Percentiles rank a stretch among this genome's conserved stretches.
Conservation (phyloP, 352 stramenopile genomes). For the Globisporangium megalacanthum region DNA sequence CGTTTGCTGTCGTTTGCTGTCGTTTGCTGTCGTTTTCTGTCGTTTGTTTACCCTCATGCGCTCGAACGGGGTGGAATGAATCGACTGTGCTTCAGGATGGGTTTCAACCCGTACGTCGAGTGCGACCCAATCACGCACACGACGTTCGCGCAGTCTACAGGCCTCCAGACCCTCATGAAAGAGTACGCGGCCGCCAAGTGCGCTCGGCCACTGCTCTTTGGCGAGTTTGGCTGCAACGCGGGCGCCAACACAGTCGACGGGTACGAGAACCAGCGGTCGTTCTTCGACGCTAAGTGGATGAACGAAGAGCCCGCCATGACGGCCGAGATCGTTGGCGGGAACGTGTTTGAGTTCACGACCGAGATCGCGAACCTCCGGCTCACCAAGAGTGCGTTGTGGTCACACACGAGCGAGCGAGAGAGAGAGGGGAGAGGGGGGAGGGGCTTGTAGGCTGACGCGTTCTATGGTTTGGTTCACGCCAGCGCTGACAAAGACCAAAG, state of each 20-base stretch:
- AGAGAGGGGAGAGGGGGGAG: too few relatives aligned
- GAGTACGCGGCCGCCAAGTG: slow-evolving; percentile 34
- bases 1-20: too few relatives aligned
- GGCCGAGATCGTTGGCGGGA: slow-evolving; percentile 64
- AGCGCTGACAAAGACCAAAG: slow-evolving; percentile 26
- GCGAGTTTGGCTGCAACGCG: slow-evolving; percentile 49
- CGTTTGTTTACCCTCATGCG: too few relatives aligned
- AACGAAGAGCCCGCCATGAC: slow-evolving; percentile 75
- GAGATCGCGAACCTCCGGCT: slow-evolving; percentile 45
- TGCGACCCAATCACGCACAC: slow-evolving; percentile 35
- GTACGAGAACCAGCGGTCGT: slow-evolving; percentile 41
- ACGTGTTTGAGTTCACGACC: slow-evolving; percentile 77
- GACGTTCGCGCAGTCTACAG: slow-evolving; percentile 29
- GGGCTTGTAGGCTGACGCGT: neutral
- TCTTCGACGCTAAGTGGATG: slow-evolving; percentile 78
- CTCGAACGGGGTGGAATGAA: too few relatives aligned
- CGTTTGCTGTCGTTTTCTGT: too few relatives aligned
- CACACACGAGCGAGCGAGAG: too few relatives aligned
- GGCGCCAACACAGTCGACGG: slow-evolving; percentile 44
- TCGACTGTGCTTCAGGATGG: too few relatives aligned
- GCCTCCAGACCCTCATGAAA: slow-evolving; percentile 38
- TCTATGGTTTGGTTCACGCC: neutral
- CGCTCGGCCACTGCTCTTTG: slow-evolving; percentile 44
- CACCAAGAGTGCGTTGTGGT: slow-evolving; percentile 5
- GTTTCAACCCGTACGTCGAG: slow-evolving; percentile 55